Evolutionary conservation across 805 yeast genomes (phyloP).

Genomic region (Saccharomycopsis schoenii): DNA sequence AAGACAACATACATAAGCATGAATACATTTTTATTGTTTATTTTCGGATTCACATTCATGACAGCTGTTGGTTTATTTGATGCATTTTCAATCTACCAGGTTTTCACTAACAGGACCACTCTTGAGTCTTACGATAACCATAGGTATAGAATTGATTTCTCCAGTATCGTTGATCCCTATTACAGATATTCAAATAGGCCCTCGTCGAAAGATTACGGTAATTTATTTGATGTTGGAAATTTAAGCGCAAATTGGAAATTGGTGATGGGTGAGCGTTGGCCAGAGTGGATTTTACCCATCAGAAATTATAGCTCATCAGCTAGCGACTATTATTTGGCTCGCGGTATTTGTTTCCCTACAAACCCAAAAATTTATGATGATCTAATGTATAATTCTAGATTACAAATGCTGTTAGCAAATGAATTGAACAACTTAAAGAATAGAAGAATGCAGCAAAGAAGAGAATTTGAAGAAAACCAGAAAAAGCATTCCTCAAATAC

Average conservation of each 20-base stretch:
- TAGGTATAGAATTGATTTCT: slow-evolving; percentile 34
- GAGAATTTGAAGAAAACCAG: not conserved
- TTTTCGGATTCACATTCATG: slow-evolving; percentile 42
- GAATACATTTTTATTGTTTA: slow-evolving; percentile 48
- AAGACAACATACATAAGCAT: slow-evolving; percentile 39
- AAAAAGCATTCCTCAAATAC: not conserved
- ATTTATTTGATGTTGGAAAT: slow-evolving; percentile 69
- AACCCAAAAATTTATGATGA: slow-evolving; percentile 12
- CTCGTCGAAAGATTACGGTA: slow-evolving; percentile 39
- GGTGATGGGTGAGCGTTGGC: slow-evolving; percentile 62
- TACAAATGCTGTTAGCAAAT: slow-evolving; percentile 15
- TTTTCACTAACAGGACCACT: slow-evolving; percentile 64
- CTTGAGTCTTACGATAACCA: slow-evolving; percentile 59
- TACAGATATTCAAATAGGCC: slow-evolving; percentile 35
- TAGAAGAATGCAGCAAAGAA: slow-evolving; percentile 7
- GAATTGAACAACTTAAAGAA: slow-evolving; percentile 10
- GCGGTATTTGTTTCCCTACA: slow-evolving; percentile 16
- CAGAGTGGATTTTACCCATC: slow-evolving; percentile 67
- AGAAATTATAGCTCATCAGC: slow-evolving; percentile 1
- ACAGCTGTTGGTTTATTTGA: slow-evolving; percentile 50
- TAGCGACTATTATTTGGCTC: slow-evolving; percentile 8
- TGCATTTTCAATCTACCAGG: slow-evolving; percentile 47
- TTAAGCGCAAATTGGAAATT: slow-evolving; percentile 46
- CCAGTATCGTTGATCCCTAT: slow-evolving; percentile 26
- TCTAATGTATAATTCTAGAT: slow-evolving; percentile 12